Evolutionary conservation across 139 green algal species (phyloP), one percentile per base, ranked within the genome.

Genomic region (Axilococcus clingmanii): DNA sequence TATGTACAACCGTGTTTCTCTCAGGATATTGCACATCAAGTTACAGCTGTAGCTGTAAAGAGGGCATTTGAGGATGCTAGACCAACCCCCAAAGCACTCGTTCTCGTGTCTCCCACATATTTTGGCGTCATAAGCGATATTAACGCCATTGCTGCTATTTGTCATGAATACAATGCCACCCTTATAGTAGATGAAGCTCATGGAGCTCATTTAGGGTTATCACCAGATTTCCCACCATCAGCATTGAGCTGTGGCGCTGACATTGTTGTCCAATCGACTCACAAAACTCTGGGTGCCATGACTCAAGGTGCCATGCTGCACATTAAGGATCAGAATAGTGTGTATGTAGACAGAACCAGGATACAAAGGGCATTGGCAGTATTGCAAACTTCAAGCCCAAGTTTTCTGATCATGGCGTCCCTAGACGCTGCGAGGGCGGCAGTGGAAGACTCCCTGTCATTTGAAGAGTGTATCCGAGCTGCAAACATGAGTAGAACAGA

Each of bases 291-390:
- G 58, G 68, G 48, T 1, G 68, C 83, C 0, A 63, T 96, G 57
- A 94, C 81, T 11, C 89, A 97, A 77, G 70, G 81, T 1, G 78
- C 88, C n/a, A 91, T 96, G 89, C 79, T 96, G 54, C 88, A 96
- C 45, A 16, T 70, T 1, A 22, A 45, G 11, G 11, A 49, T 11
- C 8, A 49, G 33, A 38, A 12, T 12, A 38, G 9, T 38, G 9
- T 9, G 9, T 22, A 36, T 38, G 35, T 51, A 20, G 15, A 41
- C 6, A 33, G 16, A 23, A 12, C 19, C 7, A 44, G 27, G 15
- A 7, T 65, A 20, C 25, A 45, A n/a, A 29, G 57, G 4, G 62
- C 65, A 3, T 63, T 85, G n/a, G 55, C 67, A 43, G 53, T 71
- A 34, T 50, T 84, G 50, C 82, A 91, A 69, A 73, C 66, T 23